Percentiles rank a stretch among this genome's conserved stretches.
phyloP scores from a whole-genome alignment of 225 moss, liverwort and hornwort species.

The Bryoerythrophyllum caledonicum region DNA sequence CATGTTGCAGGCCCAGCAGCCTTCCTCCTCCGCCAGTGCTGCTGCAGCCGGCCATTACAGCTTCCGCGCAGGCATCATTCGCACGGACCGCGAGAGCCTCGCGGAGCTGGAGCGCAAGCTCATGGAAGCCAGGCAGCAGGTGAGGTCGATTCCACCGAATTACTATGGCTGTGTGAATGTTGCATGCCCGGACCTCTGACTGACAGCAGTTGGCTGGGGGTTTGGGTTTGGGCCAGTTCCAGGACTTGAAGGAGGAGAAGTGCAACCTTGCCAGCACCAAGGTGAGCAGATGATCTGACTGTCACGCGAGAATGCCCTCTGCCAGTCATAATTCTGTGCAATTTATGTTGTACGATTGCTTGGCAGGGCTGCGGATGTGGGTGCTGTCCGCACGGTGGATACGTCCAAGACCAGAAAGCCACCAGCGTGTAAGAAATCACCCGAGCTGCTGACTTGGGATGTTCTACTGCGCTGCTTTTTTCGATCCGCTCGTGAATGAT shows the following conservation, averaged over 20 bases:
- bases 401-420: constrained; percentile 31
- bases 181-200: too few relatives aligned
- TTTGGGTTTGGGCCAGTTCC: constrained; percentile 41
- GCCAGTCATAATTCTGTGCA: too few relatives aligned
- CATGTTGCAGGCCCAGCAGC: constrained; percentile 7
- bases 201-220: not conserved
- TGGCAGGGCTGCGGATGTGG: constrained; percentile 49
- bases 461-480: not conserved
- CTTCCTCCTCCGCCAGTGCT: not conserved
- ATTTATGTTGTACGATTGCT: not conserved
- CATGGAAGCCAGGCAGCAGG: constrained; percentile 62
- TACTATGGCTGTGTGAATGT: too few relatives aligned
- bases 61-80: constrained; percentile 26
- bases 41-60: constrained; percentile 30
- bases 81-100: constrained; percentile 58
- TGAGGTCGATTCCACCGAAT: constrained; percentile 9
- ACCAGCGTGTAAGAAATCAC: constrained; percentile 49
- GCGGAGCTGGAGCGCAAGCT: constrained; percentile 66
- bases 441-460: not conserved
- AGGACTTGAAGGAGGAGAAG: constrained; percentile 60
- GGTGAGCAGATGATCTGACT: constrained; percentile 29
- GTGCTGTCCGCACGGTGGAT: constrained; percentile 40
- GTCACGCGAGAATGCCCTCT: too few relatives aligned
- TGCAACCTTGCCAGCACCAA: constrained; percentile 33
- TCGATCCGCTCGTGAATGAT: not conserved